Evolutionary conservation across 257 asterid species (phyloP).

Genomic region (Lantana camara): DNA sequence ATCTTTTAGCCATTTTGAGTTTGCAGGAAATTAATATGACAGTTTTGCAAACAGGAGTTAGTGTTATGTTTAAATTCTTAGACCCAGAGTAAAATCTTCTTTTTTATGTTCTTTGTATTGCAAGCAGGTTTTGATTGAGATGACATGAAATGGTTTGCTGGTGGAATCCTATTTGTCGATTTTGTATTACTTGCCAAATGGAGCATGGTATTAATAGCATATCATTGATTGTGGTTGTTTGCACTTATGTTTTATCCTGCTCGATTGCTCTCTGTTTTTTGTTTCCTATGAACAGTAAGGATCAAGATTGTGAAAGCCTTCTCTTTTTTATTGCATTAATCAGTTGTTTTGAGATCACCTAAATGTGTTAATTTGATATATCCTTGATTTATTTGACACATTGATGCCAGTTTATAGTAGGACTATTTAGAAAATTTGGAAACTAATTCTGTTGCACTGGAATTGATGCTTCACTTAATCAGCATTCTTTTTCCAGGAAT

Average conservation of each 20-base stretch:
- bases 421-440: background rate
- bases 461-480: background rate
- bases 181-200: slow-evolving; percentile 7
- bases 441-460: background rate
- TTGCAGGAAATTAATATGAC: background rate
- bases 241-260: background rate
- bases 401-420: background rate
- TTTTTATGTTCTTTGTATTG: background rate
- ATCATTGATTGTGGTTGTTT: background rate
- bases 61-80: slow-evolving; percentile 8
- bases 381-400: background rate
- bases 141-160: background rate
- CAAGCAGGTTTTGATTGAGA: background rate
- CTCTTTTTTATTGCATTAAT: background rate
- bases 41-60: background rate
- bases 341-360: background rate
- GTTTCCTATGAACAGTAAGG: background rate
- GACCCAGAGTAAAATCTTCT: background rate
- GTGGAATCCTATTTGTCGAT: slow-evolving; percentile 13
- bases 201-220: background rate
- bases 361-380: background rate
- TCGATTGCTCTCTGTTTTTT: no score
- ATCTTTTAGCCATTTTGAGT: background rate
- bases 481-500: slow-evolving; percentile 32
- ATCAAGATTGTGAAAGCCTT: background rate